Evolutionary conservation across 306 rosid genomes (phyloP), one percentile per base, ranked within the genome.

Genomic region (Vigna unguiculata): DNA sequence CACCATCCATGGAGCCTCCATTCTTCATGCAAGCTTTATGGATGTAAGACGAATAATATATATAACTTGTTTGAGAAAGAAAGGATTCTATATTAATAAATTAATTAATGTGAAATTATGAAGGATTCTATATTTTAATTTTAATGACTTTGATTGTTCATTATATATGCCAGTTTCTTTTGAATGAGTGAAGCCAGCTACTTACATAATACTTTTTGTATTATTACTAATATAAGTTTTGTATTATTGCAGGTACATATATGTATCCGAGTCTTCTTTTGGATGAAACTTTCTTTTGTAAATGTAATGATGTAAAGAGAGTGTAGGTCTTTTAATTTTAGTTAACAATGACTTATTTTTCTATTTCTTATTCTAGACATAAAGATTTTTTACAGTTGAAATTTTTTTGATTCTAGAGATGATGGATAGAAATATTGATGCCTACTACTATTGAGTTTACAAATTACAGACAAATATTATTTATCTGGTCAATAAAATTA

Each of bases 221-320:
- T 17, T 72, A 46, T 64, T 22, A 25, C 63, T 28, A 58, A 67
- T 79, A 17, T 61, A 32, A 60, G 7, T 60, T 32, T 76, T 64
- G 77, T 86, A 19, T 91, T 94, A 78, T 59, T 94, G 98, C 96
- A 89, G 98, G 98, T 94, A 79, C 43, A 28, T 94, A 78, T 38
- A 24, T 78, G 81, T 64, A 40, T 45, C 49, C 7, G 45, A 16
- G 24, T 64, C 13, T 64, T 24, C 20, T 36, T 78, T 63, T 32
- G 19, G 36, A 38, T 67, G 25, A 24, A 75, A 10, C 61, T 47
- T n/a, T 46, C 5, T 24, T 28, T 34, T 28, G 34, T 67, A 36
- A 75, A 32, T 48, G 40, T 47, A 43, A n/a, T n/a, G 28, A 6
- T 6, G 40, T 34, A 6, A 2, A 40, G 45, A 78, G 43, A 67